Conservation (phyloP, 2,329 filamentous ascomycete species). For the Blastomyces emzantsi region DNA sequence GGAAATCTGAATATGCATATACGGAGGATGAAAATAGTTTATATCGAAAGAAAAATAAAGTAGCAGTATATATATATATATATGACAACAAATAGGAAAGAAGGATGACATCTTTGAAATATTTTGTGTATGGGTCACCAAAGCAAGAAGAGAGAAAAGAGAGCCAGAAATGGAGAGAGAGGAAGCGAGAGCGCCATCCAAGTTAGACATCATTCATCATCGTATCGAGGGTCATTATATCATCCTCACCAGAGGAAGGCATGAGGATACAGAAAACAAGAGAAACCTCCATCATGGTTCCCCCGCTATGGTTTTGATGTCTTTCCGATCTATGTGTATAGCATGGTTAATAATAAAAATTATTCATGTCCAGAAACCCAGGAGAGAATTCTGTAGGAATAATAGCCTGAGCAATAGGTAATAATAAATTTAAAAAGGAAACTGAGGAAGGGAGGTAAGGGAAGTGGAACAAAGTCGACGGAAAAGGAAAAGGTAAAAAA, state of each 20-base stretch:
- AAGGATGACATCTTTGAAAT: not conserved
- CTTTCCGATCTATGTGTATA: conserved; percentile 7
- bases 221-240: conserved; percentile 7
- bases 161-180: conserved; percentile 4
- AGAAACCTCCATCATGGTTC: not conserved
- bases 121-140: not conserved
- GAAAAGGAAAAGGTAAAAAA: not conserved
- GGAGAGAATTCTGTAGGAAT: not conserved
- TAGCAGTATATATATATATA: not conserved
- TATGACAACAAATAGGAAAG: not conserved
- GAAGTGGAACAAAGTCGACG: not conserved
- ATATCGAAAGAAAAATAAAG: not conserved
- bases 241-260: conserved; percentile 8
- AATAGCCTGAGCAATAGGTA: not conserved
- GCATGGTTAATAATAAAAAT: not conserved
- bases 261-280: not conserved
- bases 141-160: not conserved
- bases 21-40: not conserved
- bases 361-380: not conserved
- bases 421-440: not conserved
- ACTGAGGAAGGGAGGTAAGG: not conserved
- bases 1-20: not conserved
- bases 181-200: not conserved
- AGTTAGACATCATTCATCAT: conserved; percentile 6
- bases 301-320: not conserved